Conservation (phyloP, 2,329 filamentous ascomycete species). For the Bisporella sp. region DNA sequence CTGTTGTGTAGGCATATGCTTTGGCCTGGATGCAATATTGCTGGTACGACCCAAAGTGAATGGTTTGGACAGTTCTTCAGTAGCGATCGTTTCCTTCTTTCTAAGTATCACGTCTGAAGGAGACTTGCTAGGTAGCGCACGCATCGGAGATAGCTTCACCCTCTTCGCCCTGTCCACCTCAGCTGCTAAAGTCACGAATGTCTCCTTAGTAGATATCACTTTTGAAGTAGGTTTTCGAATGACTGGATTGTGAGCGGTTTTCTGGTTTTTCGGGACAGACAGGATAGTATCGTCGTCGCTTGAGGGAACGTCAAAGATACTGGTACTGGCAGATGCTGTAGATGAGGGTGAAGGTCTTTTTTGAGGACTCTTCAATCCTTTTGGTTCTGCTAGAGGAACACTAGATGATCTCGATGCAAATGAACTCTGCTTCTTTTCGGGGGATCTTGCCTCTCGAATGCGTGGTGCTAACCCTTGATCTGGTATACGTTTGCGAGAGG, state of each 20-base stretch:
- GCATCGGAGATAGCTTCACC: conserved; percentile 19
- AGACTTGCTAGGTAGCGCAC: neutral
- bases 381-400: conserved; percentile 1
- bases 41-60: conserved; percentile 7
- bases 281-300: conserved; percentile 13
- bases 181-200: neutral
- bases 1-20: conserved; percentile 4
- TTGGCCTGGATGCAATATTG: conserved; percentile 15
- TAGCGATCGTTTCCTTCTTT: neutral
- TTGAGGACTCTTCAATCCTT: conserved; percentile 1
- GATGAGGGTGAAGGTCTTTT: neutral
- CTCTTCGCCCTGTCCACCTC: conserved; percentile 18
- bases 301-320: conserved; percentile 20
- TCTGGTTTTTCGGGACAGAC: neutral
- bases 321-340: neutral
- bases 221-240: neutral
- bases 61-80: conserved; percentile 7
- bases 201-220: conserved; percentile 4
- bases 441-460: conserved; percentile 13
- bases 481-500: conserved; percentile 22
- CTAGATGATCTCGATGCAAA: conserved; percentile 2
- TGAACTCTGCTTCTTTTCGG: conserved; percentile 8
- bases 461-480: conserved; percentile 18
- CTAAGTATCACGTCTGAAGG: neutral
- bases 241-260: conserved; percentile 6